phyloP scores from a whole-genome alignment of 129 eudicot genomes.

The Tagetes erecta region DNA sequence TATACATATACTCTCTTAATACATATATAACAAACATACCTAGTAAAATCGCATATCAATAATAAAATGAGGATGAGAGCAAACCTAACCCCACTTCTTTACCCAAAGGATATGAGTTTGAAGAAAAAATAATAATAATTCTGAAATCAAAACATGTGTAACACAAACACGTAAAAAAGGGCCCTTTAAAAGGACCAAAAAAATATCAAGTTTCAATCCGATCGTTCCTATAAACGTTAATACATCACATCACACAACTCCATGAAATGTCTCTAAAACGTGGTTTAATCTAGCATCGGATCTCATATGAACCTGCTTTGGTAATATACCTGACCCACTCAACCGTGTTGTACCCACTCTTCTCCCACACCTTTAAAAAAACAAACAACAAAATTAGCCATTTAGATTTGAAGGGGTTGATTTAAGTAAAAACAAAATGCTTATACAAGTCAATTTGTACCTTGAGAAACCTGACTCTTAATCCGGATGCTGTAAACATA shows the following conservation, averaged over 20 bases:
- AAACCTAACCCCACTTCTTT: too few relatives aligned
- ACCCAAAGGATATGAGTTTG: too few relatives aligned
- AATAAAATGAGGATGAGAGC: too few relatives aligned
- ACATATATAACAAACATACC: too few relatives aligned
- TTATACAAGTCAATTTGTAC: constrained; percentile 32
- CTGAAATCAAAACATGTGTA: too few relatives aligned
- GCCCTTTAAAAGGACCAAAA: neutral
- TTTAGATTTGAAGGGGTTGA: neutral
- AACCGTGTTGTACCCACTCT: constrained; percentile 95
- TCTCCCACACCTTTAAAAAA: constrained; percentile 87
- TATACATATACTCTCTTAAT: too few relatives aligned
- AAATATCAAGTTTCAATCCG: constrained; percentile 23
- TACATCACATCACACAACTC: constrained; percentile 27
- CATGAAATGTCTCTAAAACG: neutral
- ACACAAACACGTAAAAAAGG: too few relatives aligned
- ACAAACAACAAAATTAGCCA: neutral
- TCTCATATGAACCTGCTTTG: constrained; percentile 88
- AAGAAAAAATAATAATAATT: too few relatives aligned
- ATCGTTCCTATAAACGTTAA: constrained; percentile 23
- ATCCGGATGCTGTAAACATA: constrained; percentile 98
- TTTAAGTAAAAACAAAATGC: too few relatives aligned
- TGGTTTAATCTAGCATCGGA: constrained; percentile 49
- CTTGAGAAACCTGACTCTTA: constrained; percentile 98
- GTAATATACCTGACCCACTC: constrained; percentile 99
- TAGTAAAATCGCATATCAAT: too few relatives aligned